Base-by-base conservation (phyloP, 768 basidiomycete genomes). In the Auricularia sp. region DNA sequence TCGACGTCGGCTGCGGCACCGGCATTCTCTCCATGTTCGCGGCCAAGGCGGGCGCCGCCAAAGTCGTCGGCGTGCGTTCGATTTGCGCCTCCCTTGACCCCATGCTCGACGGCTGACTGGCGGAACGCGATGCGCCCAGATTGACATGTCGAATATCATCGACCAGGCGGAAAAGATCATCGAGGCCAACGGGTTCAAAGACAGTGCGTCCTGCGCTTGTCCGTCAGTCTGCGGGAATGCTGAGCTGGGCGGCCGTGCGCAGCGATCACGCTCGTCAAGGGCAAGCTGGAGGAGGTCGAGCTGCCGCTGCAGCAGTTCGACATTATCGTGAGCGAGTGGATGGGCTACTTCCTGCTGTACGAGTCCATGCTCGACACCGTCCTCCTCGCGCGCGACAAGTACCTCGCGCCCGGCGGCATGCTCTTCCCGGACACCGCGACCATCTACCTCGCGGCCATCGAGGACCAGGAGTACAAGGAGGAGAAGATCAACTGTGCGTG, bases 61-160 rank as follows among this genome's bases (percentile, higher is more conserved):
- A 90, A 66, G 94, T 98, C 69, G 93, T 96, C 68, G 95, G 94
- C 64, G 91, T 94, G 70, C 71, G 88, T 77, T 23, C 62, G 61
- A 53, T 56, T 61, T 61, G 61, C 36, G 23, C 68, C 58, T 23
- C 59, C 65, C 35, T 59, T 61, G 63, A 29, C 29, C 21, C 54
- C 44, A 23, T 54, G 65, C 60, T 18, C 11, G 11, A 18, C 36
- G 43, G 51, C 51, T 62, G 62, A 59, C 34, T 10, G 3, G 29
- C 34, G 35, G 14, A 1, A 29, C 34, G 36, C 42, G 56, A 23
- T 56, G 58, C 60, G 23, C 59, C 2, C 59, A 95, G 92, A 95
- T 99, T 76, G 97, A 99, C 79, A 99, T 99, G 97, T 97, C 94
- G 65, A 99, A 99, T 79, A 99, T 99, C 77, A 91, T 98, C 76